Evolutionary conservation across 306 rosid genomes (phyloP).

Genomic region (Ceratonia siliqua): DNA sequence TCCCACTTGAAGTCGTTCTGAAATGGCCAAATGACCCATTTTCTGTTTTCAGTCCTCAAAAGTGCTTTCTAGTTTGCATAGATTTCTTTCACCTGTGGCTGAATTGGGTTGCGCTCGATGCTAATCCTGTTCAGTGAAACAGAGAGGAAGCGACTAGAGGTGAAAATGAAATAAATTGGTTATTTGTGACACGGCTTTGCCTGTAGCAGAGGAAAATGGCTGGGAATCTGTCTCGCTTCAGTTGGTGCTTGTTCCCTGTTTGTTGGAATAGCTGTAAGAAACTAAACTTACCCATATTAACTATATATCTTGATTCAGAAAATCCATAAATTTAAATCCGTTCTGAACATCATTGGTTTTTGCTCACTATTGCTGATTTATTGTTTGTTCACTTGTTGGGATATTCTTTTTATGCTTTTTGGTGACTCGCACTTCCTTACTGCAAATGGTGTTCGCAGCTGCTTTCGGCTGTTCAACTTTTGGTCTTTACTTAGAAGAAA

Average conservation of each 20-base stretch:
- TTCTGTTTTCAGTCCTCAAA: constrained; percentile 17
- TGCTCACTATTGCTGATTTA: constrained; percentile 19
- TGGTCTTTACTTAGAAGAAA: constrained; percentile 9
- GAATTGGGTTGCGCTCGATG: background rate
- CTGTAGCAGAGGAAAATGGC: constrained; percentile 30
- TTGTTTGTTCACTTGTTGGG: constrained; percentile 7
- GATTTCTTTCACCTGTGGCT: background rate
- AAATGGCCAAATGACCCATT: constrained; percentile 17
- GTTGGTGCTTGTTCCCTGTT: background rate
- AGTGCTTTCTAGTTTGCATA: constrained; percentile 24
- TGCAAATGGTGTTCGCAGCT: background rate
- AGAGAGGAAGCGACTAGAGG: background rate
- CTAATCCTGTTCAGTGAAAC: background rate
- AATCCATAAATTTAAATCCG: background rate
- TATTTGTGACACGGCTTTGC: constrained; percentile 26
- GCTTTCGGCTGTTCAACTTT: constrained; percentile 7
- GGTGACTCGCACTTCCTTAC: constrained; percentile 18
- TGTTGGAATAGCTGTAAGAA: constrained; percentile 27
- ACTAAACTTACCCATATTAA: constrained; percentile 10
- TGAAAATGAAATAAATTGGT: constrained; percentile 14
- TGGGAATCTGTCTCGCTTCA: constrained; percentile 39
- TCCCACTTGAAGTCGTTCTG: background rate
- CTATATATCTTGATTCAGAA: background rate
- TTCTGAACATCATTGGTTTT: constrained; percentile 28
- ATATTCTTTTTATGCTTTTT: constrained; percentile 31